phyloP scores from a whole-genome alignment of 2,329 filamentous ascomycete genomes.

The Fusarium succisae region DNA sequence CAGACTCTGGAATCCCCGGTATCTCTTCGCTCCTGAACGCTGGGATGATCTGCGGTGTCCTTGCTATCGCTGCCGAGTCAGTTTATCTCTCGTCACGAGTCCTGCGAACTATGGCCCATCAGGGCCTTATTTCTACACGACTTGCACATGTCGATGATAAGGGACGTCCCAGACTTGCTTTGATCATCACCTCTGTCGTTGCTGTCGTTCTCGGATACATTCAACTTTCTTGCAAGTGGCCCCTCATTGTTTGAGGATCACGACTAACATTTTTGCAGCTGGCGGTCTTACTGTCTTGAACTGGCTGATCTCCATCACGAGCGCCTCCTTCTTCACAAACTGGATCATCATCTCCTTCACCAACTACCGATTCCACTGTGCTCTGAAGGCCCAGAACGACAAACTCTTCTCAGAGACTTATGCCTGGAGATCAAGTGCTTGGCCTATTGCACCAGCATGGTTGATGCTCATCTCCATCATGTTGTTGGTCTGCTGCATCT shows the following conservation, averaged over 20 bases:
- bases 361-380: conserved; percentile 26
- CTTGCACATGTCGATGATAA: conserved; percentile 12
- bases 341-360: conserved; percentile 34
- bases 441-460: conserved; percentile 15
- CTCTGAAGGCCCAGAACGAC: conserved; percentile 21
- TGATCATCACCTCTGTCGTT: conserved; percentile 8
- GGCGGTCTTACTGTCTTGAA: conserved; percentile 20
- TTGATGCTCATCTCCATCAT: conserved; percentile 14
- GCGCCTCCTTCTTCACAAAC: conserved; percentile 30
- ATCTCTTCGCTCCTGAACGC: conserved; percentile 29
- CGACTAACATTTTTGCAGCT: neutral
- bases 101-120: conserved; percentile 27
- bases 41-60: conserved; percentile 33
- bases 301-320: conserved; percentile 32
- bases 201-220: conserved; percentile 21
- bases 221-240: conserved; percentile 3
- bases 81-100: conserved; percentile 26
- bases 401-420: conserved; percentile 24
- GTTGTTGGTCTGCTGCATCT: conserved; percentile 10
- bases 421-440: conserved; percentile 19
- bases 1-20: conserved; percentile 21
- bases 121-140: neutral
- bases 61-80: conserved; percentile 27
- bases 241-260: neutral
- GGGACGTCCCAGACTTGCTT: conserved; percentile 21